phyloP scores from a whole-genome alignment of 139 green algal species.

The Mesostigma viride region DNA sequence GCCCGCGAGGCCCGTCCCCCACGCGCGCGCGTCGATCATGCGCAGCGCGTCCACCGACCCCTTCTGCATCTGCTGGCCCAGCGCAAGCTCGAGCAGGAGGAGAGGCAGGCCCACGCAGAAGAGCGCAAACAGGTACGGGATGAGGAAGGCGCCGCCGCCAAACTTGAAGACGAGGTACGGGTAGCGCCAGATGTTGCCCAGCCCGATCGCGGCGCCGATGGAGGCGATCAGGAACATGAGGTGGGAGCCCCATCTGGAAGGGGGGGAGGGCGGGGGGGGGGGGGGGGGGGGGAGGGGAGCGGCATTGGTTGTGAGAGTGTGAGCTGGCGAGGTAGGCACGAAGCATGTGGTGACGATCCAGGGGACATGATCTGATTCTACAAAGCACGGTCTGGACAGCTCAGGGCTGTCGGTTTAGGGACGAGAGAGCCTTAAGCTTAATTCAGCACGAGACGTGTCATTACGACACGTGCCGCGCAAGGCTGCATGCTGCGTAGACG shows the following conservation, averaged over 20 bases:
- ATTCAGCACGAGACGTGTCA: too few species aligned
- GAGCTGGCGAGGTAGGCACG: too few species aligned
- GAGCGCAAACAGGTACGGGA: background rate
- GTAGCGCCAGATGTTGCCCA: constrained; percentile 22
- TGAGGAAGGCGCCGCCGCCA: background rate
- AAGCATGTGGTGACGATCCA: too few species aligned
- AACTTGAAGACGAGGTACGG: constrained; percentile 8
- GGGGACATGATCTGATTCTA: too few species aligned
- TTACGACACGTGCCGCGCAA: too few species aligned
- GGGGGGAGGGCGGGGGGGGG: too few species aligned
- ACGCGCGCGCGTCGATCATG: constrained; percentile 9
- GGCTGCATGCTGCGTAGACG: too few species aligned
- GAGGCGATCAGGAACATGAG: constrained; percentile 11
- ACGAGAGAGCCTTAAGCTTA: too few species aligned
- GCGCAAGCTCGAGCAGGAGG: background rate
- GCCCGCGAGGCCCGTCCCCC: background rate
- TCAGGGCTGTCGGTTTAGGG: too few species aligned
- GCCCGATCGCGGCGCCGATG: constrained; percentile 3
- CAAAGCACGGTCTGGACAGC: too few species aligned
- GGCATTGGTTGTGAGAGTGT: too few species aligned
- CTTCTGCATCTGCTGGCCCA: constrained; percentile 4
- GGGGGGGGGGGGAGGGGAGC: too few species aligned
- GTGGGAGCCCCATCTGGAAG: background rate
- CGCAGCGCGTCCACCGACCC: constrained; percentile 2
- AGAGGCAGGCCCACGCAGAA: background rate